Conservation (phyloP, 106 monocot genomes). For the Dendrobium chrysotoxum region DNA sequence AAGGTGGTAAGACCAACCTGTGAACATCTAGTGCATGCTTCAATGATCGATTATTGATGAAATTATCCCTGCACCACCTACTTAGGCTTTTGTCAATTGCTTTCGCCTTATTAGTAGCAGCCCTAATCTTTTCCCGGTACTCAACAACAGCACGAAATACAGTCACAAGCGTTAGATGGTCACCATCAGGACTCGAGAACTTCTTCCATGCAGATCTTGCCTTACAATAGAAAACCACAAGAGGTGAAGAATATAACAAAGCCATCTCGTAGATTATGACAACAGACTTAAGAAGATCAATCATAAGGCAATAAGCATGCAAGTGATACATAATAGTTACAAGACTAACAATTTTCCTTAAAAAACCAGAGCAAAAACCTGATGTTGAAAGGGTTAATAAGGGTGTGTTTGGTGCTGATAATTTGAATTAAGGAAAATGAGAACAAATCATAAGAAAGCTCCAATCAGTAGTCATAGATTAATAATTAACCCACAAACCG, state of each 20-base stretch:
- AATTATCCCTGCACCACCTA: slow-evolving; percentile 92
- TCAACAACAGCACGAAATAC: slow-evolving; percentile 63
- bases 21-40: slow-evolving; percentile 81
- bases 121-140: slow-evolving; percentile 55
- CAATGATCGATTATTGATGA: slow-evolving; percentile 80
- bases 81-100: slow-evolving; percentile 46
- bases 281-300: background rate
- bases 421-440: too few species aligned
- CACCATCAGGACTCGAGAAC: slow-evolving; percentile 81
- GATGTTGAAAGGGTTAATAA: too few species aligned
- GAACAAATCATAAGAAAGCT: too few species aligned
- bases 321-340: background rate
- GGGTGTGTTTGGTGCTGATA: too few species aligned
- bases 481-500: too few species aligned
- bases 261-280: background rate
- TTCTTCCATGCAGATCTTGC: slow-evolving; percentile 72
- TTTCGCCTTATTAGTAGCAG: slow-evolving; percentile 52
- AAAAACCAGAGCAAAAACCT: too few species aligned
- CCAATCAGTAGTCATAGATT: too few species aligned
- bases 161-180: slow-evolving; percentile 80
- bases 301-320: background rate
- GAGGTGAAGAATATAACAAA: background rate
- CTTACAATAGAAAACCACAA: slow-evolving; percentile 22
- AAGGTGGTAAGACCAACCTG: slow-evolving; percentile 33
- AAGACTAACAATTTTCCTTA: too few species aligned